Base-by-base conservation (phyloP, 2,329 filamentous ascomycete genomes). In the Rutstroemia sp. region DNA sequence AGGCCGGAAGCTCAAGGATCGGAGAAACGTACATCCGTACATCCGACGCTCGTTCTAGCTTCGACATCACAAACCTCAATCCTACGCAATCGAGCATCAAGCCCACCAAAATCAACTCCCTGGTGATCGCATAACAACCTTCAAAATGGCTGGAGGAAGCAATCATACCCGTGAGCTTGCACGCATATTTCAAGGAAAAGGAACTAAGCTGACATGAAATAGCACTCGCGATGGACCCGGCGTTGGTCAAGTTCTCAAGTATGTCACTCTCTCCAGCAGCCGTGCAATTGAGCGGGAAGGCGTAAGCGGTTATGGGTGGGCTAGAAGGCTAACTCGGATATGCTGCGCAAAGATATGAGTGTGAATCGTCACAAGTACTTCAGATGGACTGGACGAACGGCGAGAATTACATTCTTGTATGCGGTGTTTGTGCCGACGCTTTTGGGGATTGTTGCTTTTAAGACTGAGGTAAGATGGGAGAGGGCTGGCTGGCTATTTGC, bases 351-450 rank as follows among this genome's bases (percentile, higher is more conserved):
- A 39, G 92, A 87, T 72, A 88, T 96, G 84, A 83, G 81, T 68
- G 78, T 81, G 68, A 90, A 89, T 77, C 87, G 94, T 64, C 87
- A 92, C 82, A 90, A 90, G 76, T 96, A 89, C 82, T 99, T 97
- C 82, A 83, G 90, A 73, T 97, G 90, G 89, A 97, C 88, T 38
- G 81, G 84, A 52, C 81, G 88, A 68, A 95, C 90, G 47, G 90
- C 89, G 30, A 84, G 82, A 75, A 73, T 96, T 68, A 85, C 86
- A 4, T 83, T 96, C 70, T 77, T 86, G 62, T 96, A 92, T 73
- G 80, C 87, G 57, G 75, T 84, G 36, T 75, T 86, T 54, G 81
- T 96, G 45, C 94, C 94, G 7, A 72, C 75, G 42, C 76, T 88
- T 57, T 66, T 95, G 63, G 84, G 84, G 48, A 84, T 85, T 69